Evolutionary conservation across 495 filamentous ascomycete genomes (phyloP).

Genomic region (Xylaria telfairii): DNA sequence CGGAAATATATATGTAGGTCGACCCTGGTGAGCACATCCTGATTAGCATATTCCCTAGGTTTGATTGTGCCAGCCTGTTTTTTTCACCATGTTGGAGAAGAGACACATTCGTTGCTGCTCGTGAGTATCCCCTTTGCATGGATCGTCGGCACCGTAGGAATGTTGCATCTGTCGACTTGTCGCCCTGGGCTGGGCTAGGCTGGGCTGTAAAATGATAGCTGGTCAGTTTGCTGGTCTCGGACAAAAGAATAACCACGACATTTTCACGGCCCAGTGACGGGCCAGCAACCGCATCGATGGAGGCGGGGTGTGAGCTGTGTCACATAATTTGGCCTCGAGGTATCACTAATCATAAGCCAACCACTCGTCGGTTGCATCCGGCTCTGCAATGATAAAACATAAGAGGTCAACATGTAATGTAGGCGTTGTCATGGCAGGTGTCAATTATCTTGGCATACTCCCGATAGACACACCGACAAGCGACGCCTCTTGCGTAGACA

Average conservation of each 20-base stretch:
- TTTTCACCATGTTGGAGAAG: background rate
- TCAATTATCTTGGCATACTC: constrained; percentile 9
- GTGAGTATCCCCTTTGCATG: background rate
- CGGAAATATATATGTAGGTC: background rate
- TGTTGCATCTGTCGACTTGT: background rate
- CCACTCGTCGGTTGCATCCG: constrained; percentile 4
- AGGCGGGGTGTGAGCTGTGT: background rate
- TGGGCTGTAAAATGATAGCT: background rate
- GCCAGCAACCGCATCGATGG: background rate
- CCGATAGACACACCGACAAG: background rate
- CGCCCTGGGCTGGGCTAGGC: background rate
- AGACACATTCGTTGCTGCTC: background rate
- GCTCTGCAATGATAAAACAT: background rate
- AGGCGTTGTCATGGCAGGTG: constrained; percentile 10
- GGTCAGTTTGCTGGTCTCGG: background rate
- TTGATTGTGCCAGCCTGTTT: background rate
- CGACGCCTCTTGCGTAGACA: constrained; percentile 5
- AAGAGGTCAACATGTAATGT: background rate
- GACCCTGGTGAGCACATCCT: background rate
- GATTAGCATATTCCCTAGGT: background rate
- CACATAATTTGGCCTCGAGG: constrained; percentile 13
- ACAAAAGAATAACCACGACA: constrained; percentile 3
- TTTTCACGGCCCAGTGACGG: background rate
- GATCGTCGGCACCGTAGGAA: background rate
- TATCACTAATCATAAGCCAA: background rate